Percentiles rank a stretch among this genome's conserved stretches.
phyloP scores from a whole-genome alignment of 192 early-diverging fungal species.

The Lobosporangium transversale region DNA sequence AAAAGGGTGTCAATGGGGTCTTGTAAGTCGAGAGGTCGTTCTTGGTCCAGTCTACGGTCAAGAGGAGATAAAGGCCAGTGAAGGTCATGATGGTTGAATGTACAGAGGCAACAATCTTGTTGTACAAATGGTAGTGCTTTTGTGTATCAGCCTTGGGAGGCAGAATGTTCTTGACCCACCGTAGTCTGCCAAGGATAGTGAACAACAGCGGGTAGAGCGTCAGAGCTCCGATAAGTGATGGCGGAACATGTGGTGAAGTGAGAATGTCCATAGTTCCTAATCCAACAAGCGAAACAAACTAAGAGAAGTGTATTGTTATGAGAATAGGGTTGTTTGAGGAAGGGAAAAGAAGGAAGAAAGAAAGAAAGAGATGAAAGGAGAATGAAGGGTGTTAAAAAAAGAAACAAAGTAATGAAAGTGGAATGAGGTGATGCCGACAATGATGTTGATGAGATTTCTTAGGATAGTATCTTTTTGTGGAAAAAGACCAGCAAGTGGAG shows the following conservation, averaged over 20 bases:
- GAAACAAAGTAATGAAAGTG: neutral
- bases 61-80: constrained; percentile 31
- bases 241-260: constrained; percentile 23
- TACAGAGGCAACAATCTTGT: constrained; percentile 53
- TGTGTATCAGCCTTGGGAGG: constrained; percentile 45
- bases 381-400: too few species aligned
- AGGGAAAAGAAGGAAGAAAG: neutral
- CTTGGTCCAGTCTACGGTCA: constrained; percentile 45
- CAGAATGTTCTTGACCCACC: constrained; percentile 28
- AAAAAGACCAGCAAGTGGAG: too few species aligned
- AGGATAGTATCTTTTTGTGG: neutral
- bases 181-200: constrained; percentile 18
- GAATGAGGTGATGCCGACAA: neutral
- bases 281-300: too few species aligned
- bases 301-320: too few species aligned
- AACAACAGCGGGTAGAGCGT: constrained; percentile 47
- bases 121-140: constrained; percentile 49
- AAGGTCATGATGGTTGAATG: constrained; percentile 51
- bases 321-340: neutral
- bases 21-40: constrained; percentile 47
- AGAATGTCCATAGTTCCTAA: constrained; percentile 53
- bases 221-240: constrained; percentile 37
- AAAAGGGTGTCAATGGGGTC: constrained; percentile 43
- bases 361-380: constrained; percentile 9
- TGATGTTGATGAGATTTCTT: too few species aligned